A percentile compares a stretch with the other conserved stretches of the same genome.
These are phyloP conservation scores for Cytospora leucostoma DNA, from an alignment of 2,329 filamentous ascomycete genomes.

Conservation along the genomic window DNA sequence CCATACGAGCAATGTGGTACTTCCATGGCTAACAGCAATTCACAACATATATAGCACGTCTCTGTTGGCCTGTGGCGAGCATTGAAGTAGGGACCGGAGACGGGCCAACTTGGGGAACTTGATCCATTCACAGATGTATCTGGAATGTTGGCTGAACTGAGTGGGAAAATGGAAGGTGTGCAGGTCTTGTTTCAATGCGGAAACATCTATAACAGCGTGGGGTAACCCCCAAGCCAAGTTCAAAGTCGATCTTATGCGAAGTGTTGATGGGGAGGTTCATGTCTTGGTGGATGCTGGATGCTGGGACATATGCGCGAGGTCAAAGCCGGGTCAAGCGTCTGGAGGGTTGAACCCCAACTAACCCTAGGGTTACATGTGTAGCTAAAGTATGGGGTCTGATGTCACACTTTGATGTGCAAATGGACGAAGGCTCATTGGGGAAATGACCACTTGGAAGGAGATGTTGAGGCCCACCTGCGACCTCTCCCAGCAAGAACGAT, in stretches of 20 bases:
- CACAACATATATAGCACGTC: conserved; percentile 27
- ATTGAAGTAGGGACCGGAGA: conserved; percentile 5
- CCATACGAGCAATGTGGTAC: conserved; percentile 22
- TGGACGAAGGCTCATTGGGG: conserved; percentile 1
- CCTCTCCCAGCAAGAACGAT: not conserved
- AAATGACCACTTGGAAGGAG: conserved; percentile 4
- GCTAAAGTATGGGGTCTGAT: not conserved
- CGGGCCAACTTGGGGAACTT: conserved; percentile 17
- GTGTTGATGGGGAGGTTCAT: conserved; percentile 4
- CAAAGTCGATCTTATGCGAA: conserved; percentile 1
- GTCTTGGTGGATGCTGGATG: not conserved
- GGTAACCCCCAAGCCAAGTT: conserved; percentile 15
- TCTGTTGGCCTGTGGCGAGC: conserved; percentile 27
- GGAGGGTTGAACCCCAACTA: not conserved
- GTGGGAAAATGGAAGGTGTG: conserved; percentile 12
- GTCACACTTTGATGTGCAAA: conserved; percentile 8
- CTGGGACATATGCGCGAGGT: conserved; percentile 23
- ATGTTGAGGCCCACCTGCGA: conserved; percentile 6
- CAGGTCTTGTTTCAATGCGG: conserved; percentile 20
- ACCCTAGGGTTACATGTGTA: not conserved
- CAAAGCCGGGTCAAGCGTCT: not conserved
- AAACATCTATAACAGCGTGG: conserved; percentile 27
- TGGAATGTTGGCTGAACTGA: conserved; percentile 22
- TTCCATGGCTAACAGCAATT: conserved; percentile 25
- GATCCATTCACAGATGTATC: conserved; percentile 21